Base-by-base conservation (phyloP, 208 protist genomes). In the Trypanosoma scelopori region DNA sequence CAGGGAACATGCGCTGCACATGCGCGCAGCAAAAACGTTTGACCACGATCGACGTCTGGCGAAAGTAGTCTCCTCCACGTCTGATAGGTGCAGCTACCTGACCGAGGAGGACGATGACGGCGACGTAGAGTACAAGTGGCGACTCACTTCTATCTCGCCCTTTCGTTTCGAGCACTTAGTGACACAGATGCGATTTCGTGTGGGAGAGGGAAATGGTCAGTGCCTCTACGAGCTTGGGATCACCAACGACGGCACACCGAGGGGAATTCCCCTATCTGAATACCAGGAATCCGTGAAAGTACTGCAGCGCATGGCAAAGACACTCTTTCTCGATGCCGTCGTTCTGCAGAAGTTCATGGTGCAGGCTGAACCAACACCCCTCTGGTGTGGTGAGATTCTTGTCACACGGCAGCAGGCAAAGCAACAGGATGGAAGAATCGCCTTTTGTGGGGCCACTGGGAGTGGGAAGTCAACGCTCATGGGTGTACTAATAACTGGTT, bases 111-210 rank as follows among this genome's bases (percentile, higher is more conserved):
- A 95, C 42, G 94, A 98, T 39, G 89, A 96, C 59, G 97, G 97
- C 23, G 90, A 96, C 77, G 84, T 98, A 39, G 96, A 98, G 79
- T 98, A 98, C 81, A 98, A 98, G 77, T 97, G 92, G 87, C 92
- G 97, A 27, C 84, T 98, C 12, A 84, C 92, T 0, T 76, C 66
- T 25, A 67, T 94, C 56, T 89, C 92, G 0, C 57, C 69, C 13
- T 64, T 75, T 12, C 81, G 97, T 39, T 84, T 98, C 32, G 80
- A 97, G 66, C 96, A 98, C 53, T 84, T 98, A 16, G 75, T 97
- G 7, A 97, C 92, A 11, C 97, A 98, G 74, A 91, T 98, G 83
- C 89, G 96, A 57, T 98, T 92, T 70, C 79, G 97, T 20, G 75
- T 98, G 11, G 75, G 66, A 18, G 97, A 98, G 60, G 97, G 97